phyloP scores from a whole-genome alignment of 805 yeast species.

The Saccharomycopsis capsularis region DNA sequence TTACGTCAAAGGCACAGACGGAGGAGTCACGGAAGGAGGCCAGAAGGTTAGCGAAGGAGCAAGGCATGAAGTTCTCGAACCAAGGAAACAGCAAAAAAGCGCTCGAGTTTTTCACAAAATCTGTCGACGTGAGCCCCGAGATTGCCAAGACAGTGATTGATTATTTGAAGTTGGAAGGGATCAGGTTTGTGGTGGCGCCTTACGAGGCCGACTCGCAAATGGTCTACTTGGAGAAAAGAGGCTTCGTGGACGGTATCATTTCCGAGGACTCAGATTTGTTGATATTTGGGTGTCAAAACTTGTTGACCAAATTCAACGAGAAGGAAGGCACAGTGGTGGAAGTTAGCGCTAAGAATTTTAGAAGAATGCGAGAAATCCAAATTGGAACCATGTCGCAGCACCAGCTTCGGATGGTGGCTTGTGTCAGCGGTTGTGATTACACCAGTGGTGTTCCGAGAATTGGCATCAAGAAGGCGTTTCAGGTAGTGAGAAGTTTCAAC shows the following conservation, averaged over 20 bases:
- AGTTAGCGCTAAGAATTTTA: conserved; percentile 51
- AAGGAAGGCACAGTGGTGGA: conserved; percentile 56
- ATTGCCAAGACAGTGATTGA: conserved; percentile 87
- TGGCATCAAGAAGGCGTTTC: conserved; percentile 73
- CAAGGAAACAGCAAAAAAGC: conserved; percentile 52
- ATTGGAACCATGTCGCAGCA: conserved; percentile 44
- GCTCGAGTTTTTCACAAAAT: conserved; percentile 60
- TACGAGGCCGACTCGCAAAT: conserved; percentile 97
- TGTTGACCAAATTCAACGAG: conserved; percentile 79
- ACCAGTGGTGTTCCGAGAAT: conserved; percentile 77
- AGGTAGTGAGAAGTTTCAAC: conserved; percentile 43
- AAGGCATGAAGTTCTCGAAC: conserved; percentile 45
- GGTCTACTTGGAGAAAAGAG: conserved; percentile 75
- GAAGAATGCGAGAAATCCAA: conserved; percentile 38
- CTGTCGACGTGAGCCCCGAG: conserved; percentile 80
- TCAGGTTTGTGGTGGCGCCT: conserved; percentile 87
- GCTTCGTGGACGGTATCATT: conserved; percentile 74
- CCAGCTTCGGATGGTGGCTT: conserved; percentile 70
- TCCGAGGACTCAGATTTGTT: conserved; percentile 93
- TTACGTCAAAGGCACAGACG: conserved; percentile 73
- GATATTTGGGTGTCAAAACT: conserved; percentile 71
- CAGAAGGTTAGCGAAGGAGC: conserved; percentile 50
- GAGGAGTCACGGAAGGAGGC: conserved; percentile 54
- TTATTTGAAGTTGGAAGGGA: conserved; percentile 47
- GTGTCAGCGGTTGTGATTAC: conserved; percentile 94